Conservation (phyloP, 208 protist genomes). For the Herpetomonas samuelpessoai region DNA sequence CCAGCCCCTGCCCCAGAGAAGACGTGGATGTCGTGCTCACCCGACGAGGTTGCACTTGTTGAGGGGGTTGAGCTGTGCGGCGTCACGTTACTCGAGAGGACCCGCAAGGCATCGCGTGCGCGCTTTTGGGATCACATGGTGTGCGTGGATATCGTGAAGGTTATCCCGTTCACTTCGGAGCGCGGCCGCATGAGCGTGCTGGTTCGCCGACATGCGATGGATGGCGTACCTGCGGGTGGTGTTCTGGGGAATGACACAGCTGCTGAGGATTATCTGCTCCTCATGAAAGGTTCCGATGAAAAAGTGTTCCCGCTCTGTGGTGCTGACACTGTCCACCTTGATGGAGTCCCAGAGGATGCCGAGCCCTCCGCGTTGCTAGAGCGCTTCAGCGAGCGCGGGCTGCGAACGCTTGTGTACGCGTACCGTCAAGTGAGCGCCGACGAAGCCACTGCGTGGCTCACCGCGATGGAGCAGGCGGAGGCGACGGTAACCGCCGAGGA, state of each 20-base stretch:
- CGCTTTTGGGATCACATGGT: constrained; percentile 17
- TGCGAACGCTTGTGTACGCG: constrained; percentile 71
- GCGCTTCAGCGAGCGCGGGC: constrained; percentile 37
- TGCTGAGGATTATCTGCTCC: constrained; percentile 33
- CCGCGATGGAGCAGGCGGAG: constrained; percentile 20
- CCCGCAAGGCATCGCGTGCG: constrained; percentile 22
- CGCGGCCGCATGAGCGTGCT: constrained; percentile 83
- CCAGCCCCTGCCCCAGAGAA: constrained; percentile 1
- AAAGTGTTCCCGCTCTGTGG: constrained; percentile 54
- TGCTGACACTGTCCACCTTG: constrained; percentile 12
- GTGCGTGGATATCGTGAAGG: constrained; percentile 35
- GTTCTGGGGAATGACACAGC: constrained; percentile 3
- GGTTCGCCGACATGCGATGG: constrained; percentile 20
- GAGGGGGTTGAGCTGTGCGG: constrained; percentile 71
- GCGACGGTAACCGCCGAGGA: constrained; percentile 15
- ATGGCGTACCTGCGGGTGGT: not conserved
- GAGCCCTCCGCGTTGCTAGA: constrained; percentile 9
- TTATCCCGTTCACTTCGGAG: constrained; percentile 77
- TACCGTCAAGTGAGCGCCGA: constrained; percentile 42
- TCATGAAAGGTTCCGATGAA: constrained; percentile 84
- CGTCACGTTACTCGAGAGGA: constrained; percentile 45
- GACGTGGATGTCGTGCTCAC: constrained; percentile 82
- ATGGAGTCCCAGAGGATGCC: not conserved
- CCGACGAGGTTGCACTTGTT: constrained; percentile 92
- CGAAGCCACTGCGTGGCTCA: constrained; percentile 36